Evolutionary conservation across 345 rosid genomes (phyloP), one percentile per base, ranked within the genome.

Genomic region (Iberis pinnata): DNA sequence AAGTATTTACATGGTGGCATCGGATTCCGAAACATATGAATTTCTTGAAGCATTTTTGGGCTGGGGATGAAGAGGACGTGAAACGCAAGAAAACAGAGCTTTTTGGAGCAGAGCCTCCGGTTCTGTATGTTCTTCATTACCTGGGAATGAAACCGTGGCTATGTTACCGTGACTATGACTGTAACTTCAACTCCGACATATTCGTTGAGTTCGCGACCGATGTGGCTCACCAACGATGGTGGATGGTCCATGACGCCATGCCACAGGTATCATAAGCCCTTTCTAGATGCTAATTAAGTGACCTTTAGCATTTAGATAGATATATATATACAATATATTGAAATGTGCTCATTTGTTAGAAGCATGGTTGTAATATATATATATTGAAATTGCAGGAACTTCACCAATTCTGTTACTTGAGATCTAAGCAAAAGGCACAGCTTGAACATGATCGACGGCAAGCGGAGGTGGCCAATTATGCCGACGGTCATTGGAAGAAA

Each of bases 1-100:
- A 90, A 69, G 76, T 87, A 14, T 90, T 82, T 72, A 90, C 96
- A n/a, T 85, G 97, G 97, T 88, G 97, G 97, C 97, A 85, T 68
- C 73, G 97, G 41, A 85, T 83, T 58, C 97, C 95, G 9, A 78
- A 65, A 37, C 89, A 79, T 42, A 83, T 89, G 85, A 89, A 89
- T 70, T 89, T 83, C 68, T 62, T 89, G 75, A 89, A 89, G 40
- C 87, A 89, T 63, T 89, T 79, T 63, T 85, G 97, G 97, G 63
- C 67, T 56, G 97, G 97, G 1, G 95, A 89, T 36, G 77, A 73
- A 48, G 89, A 85, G 47, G 83, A 73, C 54, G 81, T 71, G 60
- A 84, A 67, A 61, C 78, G 67, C 50, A 85, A 57, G 81, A 92
- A 92, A 68, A 81, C 78, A 11, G 67, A 44, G 6, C 84, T 92